Percentiles rank a stretch among this genome's conserved stretches.
phyloP scores from a whole-genome alignment of 768 basidiomycete species.

The Suillus sp. region DNA sequence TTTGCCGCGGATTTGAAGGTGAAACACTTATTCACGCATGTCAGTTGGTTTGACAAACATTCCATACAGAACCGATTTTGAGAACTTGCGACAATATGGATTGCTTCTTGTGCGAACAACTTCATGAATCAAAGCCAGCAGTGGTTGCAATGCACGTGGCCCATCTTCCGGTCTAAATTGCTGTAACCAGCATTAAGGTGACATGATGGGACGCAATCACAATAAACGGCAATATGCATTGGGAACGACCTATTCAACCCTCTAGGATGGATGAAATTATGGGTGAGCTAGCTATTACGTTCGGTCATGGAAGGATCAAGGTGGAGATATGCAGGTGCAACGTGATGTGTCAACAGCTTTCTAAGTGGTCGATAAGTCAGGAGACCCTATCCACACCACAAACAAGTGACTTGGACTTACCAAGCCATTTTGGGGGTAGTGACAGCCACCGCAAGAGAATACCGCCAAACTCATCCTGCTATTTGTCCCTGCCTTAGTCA shows the following conservation, averaged over 20 bases:
- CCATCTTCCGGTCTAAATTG: not conserved
- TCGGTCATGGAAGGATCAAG: not conserved
- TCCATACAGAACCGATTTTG: not conserved
- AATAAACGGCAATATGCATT: conserved; percentile 9
- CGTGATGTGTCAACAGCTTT: conserved; percentile 1
- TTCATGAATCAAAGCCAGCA: conserved; percentile 5
- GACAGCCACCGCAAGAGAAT: not conserved
- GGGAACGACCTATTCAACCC: conserved; percentile 5
- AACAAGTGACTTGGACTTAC: conserved; percentile 1
- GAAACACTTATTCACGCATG: not conserved
- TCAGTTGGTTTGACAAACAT: not conserved
- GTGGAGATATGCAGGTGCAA: conserved; percentile 7
- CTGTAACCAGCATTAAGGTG: conserved; percentile 4
- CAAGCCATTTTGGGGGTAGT: conserved; percentile 1
- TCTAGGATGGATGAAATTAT: conserved; percentile 11
- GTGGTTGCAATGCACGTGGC: conserved; percentile 4
- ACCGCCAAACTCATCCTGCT: conserved; percentile 1
- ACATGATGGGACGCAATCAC: conserved; percentile 3
- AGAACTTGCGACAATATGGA: not conserved
- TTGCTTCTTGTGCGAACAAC: conserved; percentile 5
- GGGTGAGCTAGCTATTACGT: conserved; percentile 12
- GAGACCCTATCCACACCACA: not conserved
- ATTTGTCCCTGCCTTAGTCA: conserved; percentile 28
- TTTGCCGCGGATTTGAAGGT: not conserved
- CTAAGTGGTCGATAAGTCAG: not conserved